Evolutionary conservation across 305 asterid genomes (phyloP), one percentile per base, ranked within the genome.

Genomic region (Coffea humblotiana): DNA sequence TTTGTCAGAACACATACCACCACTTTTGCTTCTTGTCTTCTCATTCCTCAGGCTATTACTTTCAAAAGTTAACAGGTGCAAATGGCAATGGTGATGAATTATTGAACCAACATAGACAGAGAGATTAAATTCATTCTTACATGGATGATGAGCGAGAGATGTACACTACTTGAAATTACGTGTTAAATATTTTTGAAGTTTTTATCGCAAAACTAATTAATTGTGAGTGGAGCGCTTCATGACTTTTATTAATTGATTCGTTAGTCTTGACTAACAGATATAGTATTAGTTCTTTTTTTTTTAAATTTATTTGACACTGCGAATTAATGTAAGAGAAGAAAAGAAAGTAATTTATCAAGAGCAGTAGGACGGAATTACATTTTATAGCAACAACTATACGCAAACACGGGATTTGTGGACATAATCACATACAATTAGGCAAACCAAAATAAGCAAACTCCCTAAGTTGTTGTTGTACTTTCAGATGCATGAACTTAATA

Each of bases 401-500:
- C 23, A 52, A 19, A 52, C 21, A 16, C 15, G 60, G 23, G 60
- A 52, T 52, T 32, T 52, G 60, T 15, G 5, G 19, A 52, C 18
- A 49, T 10, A 52, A 52, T 52, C 21, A 52, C 60, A 52, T 52
- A 52, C 19, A 15, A 3, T 15, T 15, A 52, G 60, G 60, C 15
- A 52, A 52, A 52, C 21, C 60, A 13, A 52, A 52, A 52, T 14
- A 15, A 56, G 10, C 8, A 56, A 54, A 56, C n/a, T 56, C 21
- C 25, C 63, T 18, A 19, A 56, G n/a, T 56, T 4, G 63, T 56
- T 4, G 63, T 8, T 56, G 63, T 23, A 61, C 27, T 23, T 61
- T 61, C 66, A 61, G 66, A 23, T 61, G 85, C n/a, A 83, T 32
- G 72, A 61, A 76, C 27, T 64, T 25, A 64, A 14, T 58, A 87